Base-by-base conservation (phyloP, 345 rosid species). In the Boechera stricta region DNA sequence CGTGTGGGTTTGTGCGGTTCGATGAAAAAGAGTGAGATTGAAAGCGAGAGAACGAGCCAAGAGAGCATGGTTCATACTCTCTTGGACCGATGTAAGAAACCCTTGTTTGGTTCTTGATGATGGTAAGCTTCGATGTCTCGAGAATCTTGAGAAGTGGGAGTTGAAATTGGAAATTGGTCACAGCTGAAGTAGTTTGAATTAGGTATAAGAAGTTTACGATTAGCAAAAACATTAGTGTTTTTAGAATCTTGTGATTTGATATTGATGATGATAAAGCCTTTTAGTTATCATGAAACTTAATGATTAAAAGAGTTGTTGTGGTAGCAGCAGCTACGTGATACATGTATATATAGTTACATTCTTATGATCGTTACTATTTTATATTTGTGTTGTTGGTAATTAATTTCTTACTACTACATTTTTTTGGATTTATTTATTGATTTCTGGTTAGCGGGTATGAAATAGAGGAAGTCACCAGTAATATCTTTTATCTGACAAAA, bases 111-210 rank as follows among this genome's bases (percentile, higher is more conserved):
- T 67, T 67, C 36, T 73, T 42, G 74, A 57, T 65, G 80, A 32
- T 65, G 67, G 26, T n/a, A 28, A 48, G 48, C 73, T 57, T 71
- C 2, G 21, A 53, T 75, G 73, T 73, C 83, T 67, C 33, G 85
- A 69, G 74, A 79, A 55, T 79, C 84, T 85, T 42, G 86, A 79
- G 80, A 87, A 87, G 13, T 81, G 84, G 10, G 86, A 83, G 65
- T 29, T 59, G 18, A 79, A 69, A 29, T 31, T 60, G 18, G 82
- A 69, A 69, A 21, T 26, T 64, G 49, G 64, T 55, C 24, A 24
- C 16, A 58, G 78, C 51, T 41, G 48, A 79, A 5, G 66, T 16
- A 10, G 48, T 71, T 64, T 64, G 81, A 60, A 55, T 24, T 31
- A 67, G 44, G 64, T 60, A 52, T 32, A 60, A 13, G 69, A 57